phyloP scores from a whole-genome alignment of 345 rosid genomes.

The Euphorbia pulcherrima region DNA sequence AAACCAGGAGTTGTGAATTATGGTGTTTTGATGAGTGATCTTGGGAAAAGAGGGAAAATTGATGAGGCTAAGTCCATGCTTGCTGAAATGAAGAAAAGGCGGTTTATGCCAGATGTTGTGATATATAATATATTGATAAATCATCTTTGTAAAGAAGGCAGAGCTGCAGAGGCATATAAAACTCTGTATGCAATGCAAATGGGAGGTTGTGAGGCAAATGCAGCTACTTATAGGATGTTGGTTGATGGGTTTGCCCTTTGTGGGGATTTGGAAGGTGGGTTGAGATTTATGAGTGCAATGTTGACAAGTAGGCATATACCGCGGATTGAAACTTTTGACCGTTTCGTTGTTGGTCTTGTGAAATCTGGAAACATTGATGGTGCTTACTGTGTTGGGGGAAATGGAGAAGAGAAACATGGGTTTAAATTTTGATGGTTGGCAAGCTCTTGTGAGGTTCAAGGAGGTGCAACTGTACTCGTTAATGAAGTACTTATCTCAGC shows the following conservation, averaged over 20 bases:
- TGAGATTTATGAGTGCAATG: conserved; percentile 74
- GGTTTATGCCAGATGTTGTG: conserved; percentile 73
- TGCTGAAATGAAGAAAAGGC: conserved; percentile 71
- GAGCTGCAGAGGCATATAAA: conserved; percentile 57
- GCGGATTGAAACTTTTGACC: conserved; percentile 44
- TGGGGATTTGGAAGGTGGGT: conserved; percentile 62
- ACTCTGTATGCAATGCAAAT: conserved; percentile 65
- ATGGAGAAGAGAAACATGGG: conserved; percentile 62
- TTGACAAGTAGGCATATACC: conserved; percentile 60
- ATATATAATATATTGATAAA: conserved; percentile 69
- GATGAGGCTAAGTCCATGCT: conserved; percentile 63
- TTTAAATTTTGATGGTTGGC: conserved; percentile 51
- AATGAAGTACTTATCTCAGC: conserved; percentile 31
- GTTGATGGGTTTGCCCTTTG: conserved; percentile 65
- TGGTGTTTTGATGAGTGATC: conserved; percentile 78
- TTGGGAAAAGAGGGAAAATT: conserved; percentile 72
- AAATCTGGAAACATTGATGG: conserved; percentile 49
- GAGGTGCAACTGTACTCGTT: conserved; percentile 33
- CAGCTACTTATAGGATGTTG: conserved; percentile 82
- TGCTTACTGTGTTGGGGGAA: conserved; percentile 65
- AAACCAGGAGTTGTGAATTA: conserved; percentile 56
- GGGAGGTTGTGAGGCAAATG: conserved; percentile 73
- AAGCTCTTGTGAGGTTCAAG: conserved; percentile 37
- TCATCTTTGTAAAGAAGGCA: conserved; percentile 60
- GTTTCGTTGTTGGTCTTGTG: conserved; percentile 51